phyloP scores from a whole-genome alignment of 176 grass and related monocot genomes.

The Avena sativa region DNA sequence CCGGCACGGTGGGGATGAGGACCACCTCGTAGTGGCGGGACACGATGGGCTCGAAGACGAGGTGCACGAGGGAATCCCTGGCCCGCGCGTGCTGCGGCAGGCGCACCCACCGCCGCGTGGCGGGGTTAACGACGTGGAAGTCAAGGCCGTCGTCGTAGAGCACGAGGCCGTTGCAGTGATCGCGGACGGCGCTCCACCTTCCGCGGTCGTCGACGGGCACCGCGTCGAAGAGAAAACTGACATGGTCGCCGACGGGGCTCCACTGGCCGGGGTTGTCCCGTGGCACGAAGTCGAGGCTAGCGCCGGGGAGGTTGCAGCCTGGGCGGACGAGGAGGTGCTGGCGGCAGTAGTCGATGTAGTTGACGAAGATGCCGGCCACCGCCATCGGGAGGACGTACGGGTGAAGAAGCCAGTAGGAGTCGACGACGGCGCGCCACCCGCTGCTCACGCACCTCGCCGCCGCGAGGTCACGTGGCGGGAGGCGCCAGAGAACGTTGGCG shows the following conservation, averaged over 20 bases:
- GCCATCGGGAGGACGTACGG: not conserved
- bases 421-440: not conserved
- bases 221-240: no score
- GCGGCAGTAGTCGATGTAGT: not conserved
- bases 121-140: not conserved
- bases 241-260: not conserved
- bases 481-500: not conserved
- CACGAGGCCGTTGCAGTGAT: conserved; percentile 18
- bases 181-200: not conserved
- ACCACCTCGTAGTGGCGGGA: conserved; percentile 7
- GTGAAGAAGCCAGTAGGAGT: not conserved
- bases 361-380: not conserved
- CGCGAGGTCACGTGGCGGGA: not conserved
- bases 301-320: not conserved
- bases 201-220: no score
- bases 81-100: not conserved
- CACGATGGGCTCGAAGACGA: not conserved
- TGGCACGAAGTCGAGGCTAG: not conserved
- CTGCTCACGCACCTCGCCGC: not conserved
- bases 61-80: not conserved
- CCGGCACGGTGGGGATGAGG: not conserved
- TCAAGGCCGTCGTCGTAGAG: not conserved
- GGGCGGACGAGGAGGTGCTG: not conserved
- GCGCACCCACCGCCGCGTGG: not conserved
- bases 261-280: not conserved